A percentile compares a stretch with the other conserved stretches of the same genome.
Evolutionary conservation across 1,139 yeast species (phyloP).

Genomic region (Lodderomyces beijingensis): DNA sequence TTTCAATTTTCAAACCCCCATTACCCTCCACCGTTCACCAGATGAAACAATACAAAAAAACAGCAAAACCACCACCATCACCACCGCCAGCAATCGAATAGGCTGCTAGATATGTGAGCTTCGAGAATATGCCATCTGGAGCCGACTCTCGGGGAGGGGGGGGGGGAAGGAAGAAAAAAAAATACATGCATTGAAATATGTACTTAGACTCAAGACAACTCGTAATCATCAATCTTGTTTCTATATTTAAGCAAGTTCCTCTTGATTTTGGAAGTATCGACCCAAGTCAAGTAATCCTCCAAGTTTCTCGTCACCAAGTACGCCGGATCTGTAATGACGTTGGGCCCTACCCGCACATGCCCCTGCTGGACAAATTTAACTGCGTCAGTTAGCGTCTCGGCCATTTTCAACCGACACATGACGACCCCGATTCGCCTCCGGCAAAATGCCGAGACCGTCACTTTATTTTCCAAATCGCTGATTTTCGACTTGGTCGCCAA

Average conservation of each 20-base stretch:
- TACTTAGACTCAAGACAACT: conserved; percentile 53
- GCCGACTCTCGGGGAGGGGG: no score
- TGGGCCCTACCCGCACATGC: conserved; percentile 96
- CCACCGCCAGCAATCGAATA: no score
- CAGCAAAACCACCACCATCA: no score
- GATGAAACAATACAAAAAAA: no score
- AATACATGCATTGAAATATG: no score
- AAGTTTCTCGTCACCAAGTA: conserved; percentile 84
- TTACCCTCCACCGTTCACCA: no score
- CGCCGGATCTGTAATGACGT: conserved; percentile 93
- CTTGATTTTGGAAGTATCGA: conserved; percentile 89
- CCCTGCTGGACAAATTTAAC: conserved; percentile 94
- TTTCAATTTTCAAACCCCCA: no score
- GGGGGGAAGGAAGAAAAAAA: no score
- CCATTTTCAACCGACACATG: conserved; percentile 94
- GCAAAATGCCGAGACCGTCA: conserved; percentile 88
- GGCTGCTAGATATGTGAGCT: no score
- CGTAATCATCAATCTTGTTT: conserved; percentile 80
- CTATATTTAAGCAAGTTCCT: conserved; percentile 83
- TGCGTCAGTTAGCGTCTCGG: conserved; percentile 84
- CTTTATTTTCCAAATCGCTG: conserved; percentile 87
- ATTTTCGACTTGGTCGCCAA: conserved; percentile 81
- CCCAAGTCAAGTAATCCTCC: conserved; percentile 98
- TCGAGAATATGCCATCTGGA: no score
- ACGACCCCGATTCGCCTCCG: conserved; percentile 91